phyloP scores from a whole-genome alignment of 2,329 filamentous ascomycete genomes.

The Penicillium sumatraense region DNA sequence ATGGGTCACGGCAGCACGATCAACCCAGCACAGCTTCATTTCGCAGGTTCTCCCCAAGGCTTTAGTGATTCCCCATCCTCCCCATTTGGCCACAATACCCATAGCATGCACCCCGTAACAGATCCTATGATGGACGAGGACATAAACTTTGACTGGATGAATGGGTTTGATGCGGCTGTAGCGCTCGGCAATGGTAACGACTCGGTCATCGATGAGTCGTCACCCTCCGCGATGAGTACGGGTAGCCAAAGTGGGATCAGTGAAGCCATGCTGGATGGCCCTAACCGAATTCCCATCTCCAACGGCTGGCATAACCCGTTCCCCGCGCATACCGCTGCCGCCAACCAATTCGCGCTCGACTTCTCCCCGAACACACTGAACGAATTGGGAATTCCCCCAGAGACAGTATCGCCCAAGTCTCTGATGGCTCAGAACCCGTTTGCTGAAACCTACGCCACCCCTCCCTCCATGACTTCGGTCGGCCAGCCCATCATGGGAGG shows the following conservation, averaged over 20 bases:
- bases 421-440: constrained; percentile 70
- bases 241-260: constrained; percentile 80
- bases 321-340: constrained; percentile 69
- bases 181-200: constrained; percentile 72
- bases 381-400: constrained; percentile 71
- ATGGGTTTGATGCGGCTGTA: constrained; percentile 79
- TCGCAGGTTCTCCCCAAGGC: constrained; percentile 73
- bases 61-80: constrained; percentile 48
- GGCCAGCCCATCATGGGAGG: constrained; percentile 73
- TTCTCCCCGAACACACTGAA: constrained; percentile 75
- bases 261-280: constrained; percentile 86
- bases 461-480: constrained; percentile 74
- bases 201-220: constrained; percentile 86
- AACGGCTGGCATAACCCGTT: constrained; percentile 71
- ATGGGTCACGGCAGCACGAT: constrained; percentile 68
- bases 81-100: constrained; percentile 46
- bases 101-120: constrained; percentile 59
- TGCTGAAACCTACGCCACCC: constrained; percentile 75
- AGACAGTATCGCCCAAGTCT: constrained; percentile 78
- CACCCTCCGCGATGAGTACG: constrained; percentile 93
- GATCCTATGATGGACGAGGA: constrained; percentile 68
- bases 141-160: constrained; percentile 82
- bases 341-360: constrained; percentile 74
- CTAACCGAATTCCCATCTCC: constrained; percentile 62
- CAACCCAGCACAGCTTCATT: constrained; percentile 75